These are phyloP conservation scores for Mycosphaerelloides madeirae DNA, from an alignment of 2,329 filamentous ascomycete genomes.

Conservation along the genomic window DNA sequence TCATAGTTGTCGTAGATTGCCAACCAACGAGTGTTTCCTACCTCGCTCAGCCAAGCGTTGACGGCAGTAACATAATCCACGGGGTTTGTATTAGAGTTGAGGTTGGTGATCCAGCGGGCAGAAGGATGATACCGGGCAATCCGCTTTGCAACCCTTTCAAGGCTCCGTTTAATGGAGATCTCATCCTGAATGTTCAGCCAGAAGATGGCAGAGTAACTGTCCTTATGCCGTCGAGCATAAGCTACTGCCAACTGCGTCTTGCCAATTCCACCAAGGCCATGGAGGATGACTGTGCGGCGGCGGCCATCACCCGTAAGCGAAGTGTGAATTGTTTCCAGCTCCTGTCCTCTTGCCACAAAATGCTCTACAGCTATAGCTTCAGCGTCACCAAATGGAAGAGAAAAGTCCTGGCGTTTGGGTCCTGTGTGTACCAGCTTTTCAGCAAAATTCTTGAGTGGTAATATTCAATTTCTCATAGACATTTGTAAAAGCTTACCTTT, in stretches of 20 bases:
- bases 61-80: not conserved
- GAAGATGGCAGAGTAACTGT: slow-evolving; percentile 1
- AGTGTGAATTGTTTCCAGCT: too few relatives aligned
- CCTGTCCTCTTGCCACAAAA: too few relatives aligned
- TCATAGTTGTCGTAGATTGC: not conserved
- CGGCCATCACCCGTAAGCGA: too few relatives aligned
- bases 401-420: too few relatives aligned
- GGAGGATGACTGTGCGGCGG: too few relatives aligned
- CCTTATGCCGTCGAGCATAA: not conserved
- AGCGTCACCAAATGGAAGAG: too few relatives aligned
- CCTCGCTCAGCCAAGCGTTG: not conserved
- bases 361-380: too few relatives aligned
- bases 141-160: not conserved
- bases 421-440: too few relatives aligned
- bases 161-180: not conserved
- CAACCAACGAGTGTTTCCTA: not conserved
- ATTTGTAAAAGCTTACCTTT: too few relatives aligned
- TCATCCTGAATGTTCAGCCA: not conserved
- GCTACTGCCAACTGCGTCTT: not conserved
- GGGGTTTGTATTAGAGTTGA: not conserved
- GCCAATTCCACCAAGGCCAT: slow-evolving; percentile 1
- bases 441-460: too few relatives aligned
- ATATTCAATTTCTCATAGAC: too few relatives aligned
- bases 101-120: not conserved
- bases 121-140: not conserved